These are phyloP conservation scores for Lepidium aucheri DNA, from an alignment of 345 rosid species.

Conservation along the genomic window DNA sequence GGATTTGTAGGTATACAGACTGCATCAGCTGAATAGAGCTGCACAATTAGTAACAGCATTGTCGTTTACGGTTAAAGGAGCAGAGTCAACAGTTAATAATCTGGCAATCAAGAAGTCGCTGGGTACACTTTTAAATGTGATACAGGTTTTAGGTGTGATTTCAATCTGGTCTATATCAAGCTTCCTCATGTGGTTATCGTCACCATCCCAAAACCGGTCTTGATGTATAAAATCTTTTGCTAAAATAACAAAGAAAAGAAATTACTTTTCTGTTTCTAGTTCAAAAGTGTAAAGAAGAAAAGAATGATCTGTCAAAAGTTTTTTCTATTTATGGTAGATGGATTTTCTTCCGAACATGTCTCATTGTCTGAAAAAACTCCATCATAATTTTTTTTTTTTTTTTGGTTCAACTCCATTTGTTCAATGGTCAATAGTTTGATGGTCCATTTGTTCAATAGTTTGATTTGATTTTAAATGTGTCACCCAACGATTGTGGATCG, in stretches of 20 bases:
- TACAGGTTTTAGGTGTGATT: conserved; percentile 79
- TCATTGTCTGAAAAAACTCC: background rate
- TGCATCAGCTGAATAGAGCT: conserved; percentile 96
- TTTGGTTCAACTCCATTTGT: background rate
- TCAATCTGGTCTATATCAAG: conserved; percentile 96
- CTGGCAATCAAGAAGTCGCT: conserved; percentile 82
- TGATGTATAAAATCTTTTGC: conserved; percentile 1
- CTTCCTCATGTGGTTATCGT: conserved; percentile 72
- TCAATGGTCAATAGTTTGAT: too few relatives aligned
- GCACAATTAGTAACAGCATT: conserved; percentile 92
- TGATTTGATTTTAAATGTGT: too few relatives aligned
- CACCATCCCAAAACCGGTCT: conserved; percentile 32
- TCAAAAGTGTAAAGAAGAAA: background rate
- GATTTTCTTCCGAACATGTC: background rate
- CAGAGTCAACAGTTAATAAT: conserved; percentile 76
- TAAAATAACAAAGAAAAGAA: background rate
- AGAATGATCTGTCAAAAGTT: background rate
- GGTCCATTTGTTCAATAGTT: too few relatives aligned
- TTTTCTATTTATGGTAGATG: background rate
- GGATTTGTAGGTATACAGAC: conserved; percentile 68
- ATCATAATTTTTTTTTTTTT: background rate
- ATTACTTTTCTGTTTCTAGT: background rate
- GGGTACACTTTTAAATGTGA: conserved; percentile 74
- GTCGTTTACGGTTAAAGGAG: conserved; percentile 83
- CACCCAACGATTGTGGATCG: too few relatives aligned